Evolutionary conservation across 1,284 basidiomycete species (phyloP).

Genomic region (Amylostereum chailletii): DNA sequence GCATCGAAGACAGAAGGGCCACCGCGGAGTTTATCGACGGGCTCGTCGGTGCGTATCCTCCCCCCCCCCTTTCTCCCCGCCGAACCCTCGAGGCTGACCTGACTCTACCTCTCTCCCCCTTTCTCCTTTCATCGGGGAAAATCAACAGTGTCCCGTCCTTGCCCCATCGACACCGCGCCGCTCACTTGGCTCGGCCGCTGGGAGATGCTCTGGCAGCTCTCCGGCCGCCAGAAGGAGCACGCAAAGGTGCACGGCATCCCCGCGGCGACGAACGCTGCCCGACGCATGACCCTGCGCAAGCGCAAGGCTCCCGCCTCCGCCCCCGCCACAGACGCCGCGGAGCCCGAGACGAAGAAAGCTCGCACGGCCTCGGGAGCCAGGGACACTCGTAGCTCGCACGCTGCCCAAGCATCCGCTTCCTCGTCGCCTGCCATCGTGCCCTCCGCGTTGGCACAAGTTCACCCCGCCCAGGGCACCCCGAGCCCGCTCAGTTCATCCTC

Average conservation of each 20-base stretch:
- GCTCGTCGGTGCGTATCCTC: slow-evolving; percentile 9
- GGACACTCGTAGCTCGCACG: not conserved
- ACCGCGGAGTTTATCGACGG: slow-evolving; percentile 10
- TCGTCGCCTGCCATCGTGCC: slow-evolving; percentile 2
- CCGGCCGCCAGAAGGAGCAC: slow-evolving; percentile 10
- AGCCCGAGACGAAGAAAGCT: not conserved
- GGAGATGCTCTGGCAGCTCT: slow-evolving; percentile 12
- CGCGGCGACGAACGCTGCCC: slow-evolving; percentile 4
- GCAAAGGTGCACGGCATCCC: slow-evolving; percentile 2
- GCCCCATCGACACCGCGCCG: slow-evolving; percentile 8
- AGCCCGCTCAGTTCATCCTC: slow-evolving; percentile 10
- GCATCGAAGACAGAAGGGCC: slow-evolving; percentile 3
- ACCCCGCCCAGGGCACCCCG: slow-evolving; percentile 4
- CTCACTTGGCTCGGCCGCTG: slow-evolving; percentile 10
- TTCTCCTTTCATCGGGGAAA: slow-evolving; percentile 4
- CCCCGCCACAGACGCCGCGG: slow-evolving; percentile 5
- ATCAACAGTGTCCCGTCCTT: slow-evolving; percentile 2
- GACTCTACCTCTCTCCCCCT: not conserved
- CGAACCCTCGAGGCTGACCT: not conserved
- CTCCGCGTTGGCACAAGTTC: not conserved
- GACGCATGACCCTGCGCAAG: slow-evolving; percentile 11
- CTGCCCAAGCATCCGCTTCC: not conserved
- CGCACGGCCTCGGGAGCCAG: slow-evolving; percentile 4
- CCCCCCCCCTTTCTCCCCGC: not conserved
- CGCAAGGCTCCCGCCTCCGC: slow-evolving; percentile 10